Percentiles rank a stretch among this genome's conserved stretches.
Conservation (phyloP, 2,329 filamentous ascomycete genomes). For the Pyrenochaeta sp. region DNA sequence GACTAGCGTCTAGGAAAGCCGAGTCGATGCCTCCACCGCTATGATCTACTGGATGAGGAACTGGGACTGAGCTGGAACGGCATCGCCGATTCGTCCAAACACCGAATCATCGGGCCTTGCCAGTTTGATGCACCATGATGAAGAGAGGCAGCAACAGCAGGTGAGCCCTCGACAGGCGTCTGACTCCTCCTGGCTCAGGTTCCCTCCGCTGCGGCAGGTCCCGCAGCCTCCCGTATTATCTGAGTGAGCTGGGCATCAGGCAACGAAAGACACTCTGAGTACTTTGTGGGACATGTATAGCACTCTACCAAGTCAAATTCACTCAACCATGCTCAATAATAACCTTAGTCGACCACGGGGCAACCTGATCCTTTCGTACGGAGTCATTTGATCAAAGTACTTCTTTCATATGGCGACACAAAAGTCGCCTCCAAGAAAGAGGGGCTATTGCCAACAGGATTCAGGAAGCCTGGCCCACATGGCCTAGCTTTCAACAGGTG, state of each 20-base stretch:
- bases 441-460: background rate
- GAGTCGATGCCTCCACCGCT: background rate
- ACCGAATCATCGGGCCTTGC: background rate
- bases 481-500: background rate
- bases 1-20: background rate
- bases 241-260: background rate
- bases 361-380: background rate
- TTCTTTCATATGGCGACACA: too few species aligned
- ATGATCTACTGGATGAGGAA: background rate
- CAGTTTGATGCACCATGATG: background rate
- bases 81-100: slow-evolving; percentile 2
- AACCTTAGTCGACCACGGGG: too few species aligned
- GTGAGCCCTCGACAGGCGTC: slow-evolving; percentile 1
- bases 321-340: too few species aligned
- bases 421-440: too few species aligned
- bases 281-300: background rate
- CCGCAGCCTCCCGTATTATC: background rate
- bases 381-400: background rate
- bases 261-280: background rate
- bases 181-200: background rate
- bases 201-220: background rate
- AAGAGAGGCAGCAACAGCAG: background rate
- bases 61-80: background rate
- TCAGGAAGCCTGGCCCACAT: background rate
- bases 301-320: background rate